Percentiles rank a stretch among this genome's conserved stretches.
phyloP scores from a whole-genome alignment of 148 eudicot species.

The Nepenthes gracilis region DNA sequence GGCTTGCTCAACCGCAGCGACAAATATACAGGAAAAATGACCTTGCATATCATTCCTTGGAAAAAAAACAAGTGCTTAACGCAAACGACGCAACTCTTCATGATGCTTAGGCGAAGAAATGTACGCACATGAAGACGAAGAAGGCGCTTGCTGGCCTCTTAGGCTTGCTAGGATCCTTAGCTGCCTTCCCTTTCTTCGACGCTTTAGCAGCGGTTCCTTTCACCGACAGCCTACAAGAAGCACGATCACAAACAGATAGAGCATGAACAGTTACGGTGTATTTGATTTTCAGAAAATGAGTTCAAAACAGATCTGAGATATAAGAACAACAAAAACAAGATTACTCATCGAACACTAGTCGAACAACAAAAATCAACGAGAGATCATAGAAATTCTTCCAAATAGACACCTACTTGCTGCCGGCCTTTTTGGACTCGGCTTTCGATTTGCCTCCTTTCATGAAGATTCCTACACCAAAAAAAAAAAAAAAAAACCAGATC shows the following conservation, averaged over 20 bases:
- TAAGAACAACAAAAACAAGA: background rate
- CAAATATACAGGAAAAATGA: too few species aligned
- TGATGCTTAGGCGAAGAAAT: background rate
- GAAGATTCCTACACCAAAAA: constrained; percentile 11
- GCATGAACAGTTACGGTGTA: too few species aligned
- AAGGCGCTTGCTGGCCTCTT: constrained; percentile 62
- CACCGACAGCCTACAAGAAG: constrained; percentile 30
- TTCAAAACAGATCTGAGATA: background rate
- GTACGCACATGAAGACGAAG: constrained; percentile 41
- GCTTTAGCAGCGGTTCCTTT: constrained; percentile 4
- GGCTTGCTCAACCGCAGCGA: too few species aligned
- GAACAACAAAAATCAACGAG: background rate
- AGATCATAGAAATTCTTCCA: too few species aligned
- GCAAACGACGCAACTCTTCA: background rate
- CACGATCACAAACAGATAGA: background rate
- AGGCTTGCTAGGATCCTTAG: constrained; percentile 65
- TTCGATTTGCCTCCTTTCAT: constrained; percentile 51
- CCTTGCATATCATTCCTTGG: background rate
- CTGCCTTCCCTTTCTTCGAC: constrained; percentile 26
- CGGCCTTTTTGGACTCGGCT: constrained; percentile 27
- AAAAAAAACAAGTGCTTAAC: background rate
- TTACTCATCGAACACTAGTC: background rate
- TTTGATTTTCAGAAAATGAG: background rate
- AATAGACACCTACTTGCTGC: constrained; percentile 15
- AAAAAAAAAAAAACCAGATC: background rate